Evolutionary conservation across 2,329 filamentous ascomycete species (phyloP).

Genomic region (Hymenoscyphus linearis): DNA sequence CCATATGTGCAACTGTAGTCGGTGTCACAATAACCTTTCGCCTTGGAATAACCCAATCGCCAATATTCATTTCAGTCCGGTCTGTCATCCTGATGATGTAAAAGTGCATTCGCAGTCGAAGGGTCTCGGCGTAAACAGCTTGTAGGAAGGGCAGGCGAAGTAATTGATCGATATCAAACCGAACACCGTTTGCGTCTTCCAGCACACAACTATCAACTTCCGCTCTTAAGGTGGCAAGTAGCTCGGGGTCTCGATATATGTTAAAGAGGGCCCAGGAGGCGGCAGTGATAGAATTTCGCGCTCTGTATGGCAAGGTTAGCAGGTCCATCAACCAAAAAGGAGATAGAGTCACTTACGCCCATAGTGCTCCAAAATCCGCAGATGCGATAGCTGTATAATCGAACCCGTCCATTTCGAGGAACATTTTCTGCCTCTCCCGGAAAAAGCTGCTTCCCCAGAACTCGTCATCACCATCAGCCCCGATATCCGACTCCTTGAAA

Average conservation of each 20-base stretch:
- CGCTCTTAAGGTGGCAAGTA: neutral
- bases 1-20: slow-evolving; percentile 2
- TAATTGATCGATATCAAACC: neutral
- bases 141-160: neutral
- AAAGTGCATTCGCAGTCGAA: neutral
- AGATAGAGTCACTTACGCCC: neutral
- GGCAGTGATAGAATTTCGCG: neutral
- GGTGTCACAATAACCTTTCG: neutral
- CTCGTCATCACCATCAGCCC: neutral
- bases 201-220: neutral
- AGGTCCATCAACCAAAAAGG: neutral
- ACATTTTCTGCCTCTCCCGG: neutral
- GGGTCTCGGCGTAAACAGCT: neutral
- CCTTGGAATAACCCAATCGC: neutral
- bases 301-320: neutral
- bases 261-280: neutral
- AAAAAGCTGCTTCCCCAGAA: slow-evolving; percentile 1
- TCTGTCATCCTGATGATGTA: neutral
- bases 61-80: neutral
- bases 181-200: neutral
- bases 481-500: neutral
- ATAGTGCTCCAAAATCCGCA: neutral
- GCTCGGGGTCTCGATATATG: neutral
- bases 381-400: neutral
- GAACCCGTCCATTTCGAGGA: slow-evolving; percentile 1